These are phyloP conservation scores for Gonapodya sp. DNA, from an alignment of 192 early-diverging fungal species.

Conservation along the genomic window DNA sequence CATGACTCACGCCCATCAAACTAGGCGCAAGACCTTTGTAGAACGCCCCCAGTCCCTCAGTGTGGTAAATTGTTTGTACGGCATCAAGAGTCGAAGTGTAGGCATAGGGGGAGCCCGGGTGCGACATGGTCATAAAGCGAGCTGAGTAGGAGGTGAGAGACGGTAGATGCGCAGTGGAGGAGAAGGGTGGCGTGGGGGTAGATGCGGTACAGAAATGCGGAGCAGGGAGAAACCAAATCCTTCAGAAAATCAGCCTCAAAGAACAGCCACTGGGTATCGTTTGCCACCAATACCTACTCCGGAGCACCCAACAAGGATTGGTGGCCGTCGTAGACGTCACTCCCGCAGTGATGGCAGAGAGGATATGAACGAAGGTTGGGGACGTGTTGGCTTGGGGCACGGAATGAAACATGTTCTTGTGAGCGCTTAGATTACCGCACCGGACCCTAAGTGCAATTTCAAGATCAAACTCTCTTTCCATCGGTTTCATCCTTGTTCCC, in stretches of 20 bases:
- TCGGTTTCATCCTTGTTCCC: background rate
- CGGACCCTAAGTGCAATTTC: background rate
- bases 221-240: too few relatives aligned
- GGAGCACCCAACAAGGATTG: conserved; percentile 89
- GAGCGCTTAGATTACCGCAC: too few relatives aligned
- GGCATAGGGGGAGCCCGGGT: conserved; percentile 50
- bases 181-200: background rate
- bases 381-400: background rate
- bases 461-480: background rate
- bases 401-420: background rate
- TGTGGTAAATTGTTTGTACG: conserved; percentile 57
- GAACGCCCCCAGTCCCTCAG: conserved; percentile 83
- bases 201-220: background rate
- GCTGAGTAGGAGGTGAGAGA: background rate
- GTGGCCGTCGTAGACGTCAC: conserved; percentile 64
- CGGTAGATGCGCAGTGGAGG: background rate
- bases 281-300: conserved; percentile 32
- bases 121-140: background rate
- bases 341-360: conserved; percentile 78
- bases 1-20: conserved; percentile 85
- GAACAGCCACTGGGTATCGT: too few relatives aligned
- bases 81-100: conserved; percentile 79
- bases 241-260: too few relatives aligned
- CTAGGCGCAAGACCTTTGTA: conserved; percentile 92
- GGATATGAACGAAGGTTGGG: conserved; percentile 46